Evolutionary conservation across 805 yeast species (phyloP).

Genomic region (Metschnikowia noctiluminum): DNA sequence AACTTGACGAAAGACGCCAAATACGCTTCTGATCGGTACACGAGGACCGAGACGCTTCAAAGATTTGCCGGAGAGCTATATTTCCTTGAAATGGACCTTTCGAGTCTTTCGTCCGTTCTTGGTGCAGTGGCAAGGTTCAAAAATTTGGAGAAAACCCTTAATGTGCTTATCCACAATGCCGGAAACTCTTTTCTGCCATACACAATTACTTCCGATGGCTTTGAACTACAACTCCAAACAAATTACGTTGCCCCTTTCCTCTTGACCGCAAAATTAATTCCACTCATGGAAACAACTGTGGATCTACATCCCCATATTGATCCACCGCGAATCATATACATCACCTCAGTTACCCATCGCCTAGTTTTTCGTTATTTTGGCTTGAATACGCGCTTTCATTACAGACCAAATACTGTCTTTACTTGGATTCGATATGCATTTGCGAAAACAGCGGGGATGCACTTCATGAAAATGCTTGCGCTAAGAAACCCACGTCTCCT

Average conservation of each 20-base stretch:
- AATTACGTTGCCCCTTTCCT: constrained; percentile 75
- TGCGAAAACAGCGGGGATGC: constrained; percentile 78
- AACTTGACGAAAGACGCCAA: constrained; percentile 56
- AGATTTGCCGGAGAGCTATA: constrained; percentile 49
- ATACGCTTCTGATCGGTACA: constrained; percentile 20
- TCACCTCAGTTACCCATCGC: constrained; percentile 65
- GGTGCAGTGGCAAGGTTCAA: constrained; percentile 46
- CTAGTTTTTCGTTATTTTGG: constrained; percentile 47
- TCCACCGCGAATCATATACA: constrained; percentile 56
- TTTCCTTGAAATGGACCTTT: constrained; percentile 54
- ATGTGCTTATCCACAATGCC: constrained; percentile 71
- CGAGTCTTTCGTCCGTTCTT: constrained; percentile 33
- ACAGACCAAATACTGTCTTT: constrained; percentile 62
- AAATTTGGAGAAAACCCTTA: constrained; percentile 46
- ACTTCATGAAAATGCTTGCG: constrained; percentile 62
- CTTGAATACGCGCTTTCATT: constrained; percentile 49
- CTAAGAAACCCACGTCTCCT: constrained; percentile 62
- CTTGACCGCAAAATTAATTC: constrained; percentile 58
- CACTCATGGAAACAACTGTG: constrained; percentile 44
- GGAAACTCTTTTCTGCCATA: constrained; percentile 79
- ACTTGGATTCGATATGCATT: constrained; percentile 76
- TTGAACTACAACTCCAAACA: constrained; percentile 78
- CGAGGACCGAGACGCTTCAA: constrained; percentile 18
- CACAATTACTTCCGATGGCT: constrained; percentile 59
- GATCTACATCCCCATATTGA: constrained; percentile 22